Evolutionary conservation across 495 filamentous ascomycete genomes (phyloP).

Genomic region (Oidiodendron maius): DNA sequence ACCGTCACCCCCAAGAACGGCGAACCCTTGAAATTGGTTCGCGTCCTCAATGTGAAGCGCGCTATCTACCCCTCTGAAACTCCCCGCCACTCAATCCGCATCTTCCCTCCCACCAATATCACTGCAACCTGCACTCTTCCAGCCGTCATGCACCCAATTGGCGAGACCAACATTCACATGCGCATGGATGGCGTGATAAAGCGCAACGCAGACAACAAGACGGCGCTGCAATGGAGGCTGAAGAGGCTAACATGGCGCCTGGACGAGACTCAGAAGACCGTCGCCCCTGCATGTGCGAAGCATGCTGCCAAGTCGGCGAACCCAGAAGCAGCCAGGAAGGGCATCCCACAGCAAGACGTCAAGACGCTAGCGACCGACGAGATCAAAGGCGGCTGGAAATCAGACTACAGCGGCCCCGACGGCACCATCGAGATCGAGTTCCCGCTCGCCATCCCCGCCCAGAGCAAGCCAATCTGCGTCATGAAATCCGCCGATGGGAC

Average conservation of each 20-base stretch:
- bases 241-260: slow-evolving; percentile 90
- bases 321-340: slow-evolving; percentile 54
- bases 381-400: slow-evolving; percentile 88
- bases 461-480: slow-evolving; percentile 66
- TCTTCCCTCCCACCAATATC: slow-evolving; percentile 95
- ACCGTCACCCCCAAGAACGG: slow-evolving; percentile 46
- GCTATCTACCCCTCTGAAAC: slow-evolving; percentile 52
- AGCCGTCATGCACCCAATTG: slow-evolving; percentile 80
- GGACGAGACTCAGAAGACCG: slow-evolving; percentile 74
- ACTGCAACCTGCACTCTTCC: slow-evolving; percentile 75
- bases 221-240: slow-evolving; percentile 75
- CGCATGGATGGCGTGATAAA: slow-evolving; percentile 63
- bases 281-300: slow-evolving; percentile 75
- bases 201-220: slow-evolving; percentile 30
- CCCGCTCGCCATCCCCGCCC: slow-evolving; percentile 48
- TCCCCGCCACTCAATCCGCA: slow-evolving; percentile 76
- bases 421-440: slow-evolving; percentile 81
- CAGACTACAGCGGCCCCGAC: slow-evolving; percentile 68
- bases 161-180: slow-evolving; percentile 72
- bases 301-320: slow-evolving; percentile 70
- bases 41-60: slow-evolving; percentile 65
- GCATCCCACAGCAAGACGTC: slow-evolving; percentile 69
- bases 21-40: slow-evolving; percentile 57
- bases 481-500: slow-evolving; percentile 73
- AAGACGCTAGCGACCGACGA: slow-evolving; percentile 70